Percentiles rank a stretch among this genome's conserved stretches.
Evolutionary conservation across 768 basidiomycete genomes (phyloP).

Genomic region (Pleurotus salmoneostramineus): DNA sequence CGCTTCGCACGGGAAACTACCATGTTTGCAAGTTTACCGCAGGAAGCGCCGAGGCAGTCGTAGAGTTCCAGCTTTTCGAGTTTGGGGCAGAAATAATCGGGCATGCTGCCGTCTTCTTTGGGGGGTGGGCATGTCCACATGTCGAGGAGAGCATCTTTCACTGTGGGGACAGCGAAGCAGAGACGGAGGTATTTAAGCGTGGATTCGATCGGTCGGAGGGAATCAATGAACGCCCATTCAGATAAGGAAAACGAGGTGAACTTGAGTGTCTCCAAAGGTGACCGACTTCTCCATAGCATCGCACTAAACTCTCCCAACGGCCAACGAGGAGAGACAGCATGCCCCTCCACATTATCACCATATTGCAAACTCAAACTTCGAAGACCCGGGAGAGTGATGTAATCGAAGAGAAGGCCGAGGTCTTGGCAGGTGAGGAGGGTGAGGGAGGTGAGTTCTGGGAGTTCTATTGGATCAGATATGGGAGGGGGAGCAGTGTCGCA

Average conservation of each 20-base stretch:
- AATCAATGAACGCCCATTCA: conserved; percentile 1
- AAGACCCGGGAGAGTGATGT: conserved; percentile 1
- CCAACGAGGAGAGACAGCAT: background rate
- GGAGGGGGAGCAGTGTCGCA: conserved; percentile 3
- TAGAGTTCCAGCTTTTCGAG: background rate
- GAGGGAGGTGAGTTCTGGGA: conserved; percentile 1
- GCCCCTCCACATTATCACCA: conserved; percentile 2
- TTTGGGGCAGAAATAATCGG: background rate
- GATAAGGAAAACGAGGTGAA: background rate
- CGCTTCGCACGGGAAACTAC: conserved; percentile 10
- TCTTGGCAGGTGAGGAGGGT: conserved; percentile 5
- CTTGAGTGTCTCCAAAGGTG: conserved; percentile 1
- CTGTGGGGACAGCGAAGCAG: background rate
- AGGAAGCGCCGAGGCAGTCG: background rate
- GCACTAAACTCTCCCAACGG: background rate
- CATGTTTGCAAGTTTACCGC: conserved; percentile 12
- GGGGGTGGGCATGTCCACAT: background rate
- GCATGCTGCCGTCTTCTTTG: no score
- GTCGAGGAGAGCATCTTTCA: conserved; percentile 1
- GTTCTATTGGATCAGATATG: background rate
- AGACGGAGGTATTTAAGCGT: background rate
- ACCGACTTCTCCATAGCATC: conserved; percentile 4
- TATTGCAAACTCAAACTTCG: background rate
- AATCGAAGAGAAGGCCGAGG: conserved; percentile 3
- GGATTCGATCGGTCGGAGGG: background rate